Base-by-base conservation (phyloP, 2,329 filamentous ascomycete species). In the Chaetomium sp. region DNA sequence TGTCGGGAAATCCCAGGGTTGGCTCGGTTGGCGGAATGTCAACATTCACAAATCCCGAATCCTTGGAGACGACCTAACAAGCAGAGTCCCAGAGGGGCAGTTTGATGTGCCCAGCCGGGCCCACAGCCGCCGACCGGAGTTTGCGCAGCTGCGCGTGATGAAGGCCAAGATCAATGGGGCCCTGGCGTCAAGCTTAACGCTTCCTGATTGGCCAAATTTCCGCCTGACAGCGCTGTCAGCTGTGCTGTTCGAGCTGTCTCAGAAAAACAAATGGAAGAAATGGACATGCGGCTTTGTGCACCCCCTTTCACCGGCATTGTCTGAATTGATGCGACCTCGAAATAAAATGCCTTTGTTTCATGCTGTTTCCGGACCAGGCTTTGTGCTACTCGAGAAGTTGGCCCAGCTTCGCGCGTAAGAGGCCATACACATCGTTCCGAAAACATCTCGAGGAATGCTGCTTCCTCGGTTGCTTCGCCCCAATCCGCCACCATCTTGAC, bases 291-390 rank as follows among this genome's bases (percentile, higher is more conserved):
- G 19, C 19, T 27, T 27, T 27, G 19, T 27, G 19, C 19, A 27
- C 19, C 11, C 36, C 36, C 37, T n/a, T 12, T 6, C 35, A 46
- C 36, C 57, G 55, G 55, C 53, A 59, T 49, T 61, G 54, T 52
- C 34, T 41, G 40, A 34, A 27, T n/a, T 34, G 47, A 54, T 61
- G 59, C 55, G 54, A 61, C 59, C 36, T 56, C 46, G 49, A 56
- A n/a, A n/a, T 53, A 55, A 38, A 57, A 59, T 58, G 53, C 45
- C 53, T 37, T 52, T 59, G 59, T 61, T 61, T 61, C 59, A 61
- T 45, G 34, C 41, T 54, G 47, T 33, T 49, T 46, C 57, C 50
- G 52, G 40, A 49, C 58, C 58, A 47, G 32, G 46, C 35, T 52
- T 34, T 53, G 36, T 52, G 43, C 27, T 7, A 44, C 47, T 37